A percentile compares a stretch with the other conserved stretches of the same genome.
Evolutionary conservation across 2,329 filamentous ascomycete genomes (phyloP).

Genomic region (Xylaria sp.): DNA sequence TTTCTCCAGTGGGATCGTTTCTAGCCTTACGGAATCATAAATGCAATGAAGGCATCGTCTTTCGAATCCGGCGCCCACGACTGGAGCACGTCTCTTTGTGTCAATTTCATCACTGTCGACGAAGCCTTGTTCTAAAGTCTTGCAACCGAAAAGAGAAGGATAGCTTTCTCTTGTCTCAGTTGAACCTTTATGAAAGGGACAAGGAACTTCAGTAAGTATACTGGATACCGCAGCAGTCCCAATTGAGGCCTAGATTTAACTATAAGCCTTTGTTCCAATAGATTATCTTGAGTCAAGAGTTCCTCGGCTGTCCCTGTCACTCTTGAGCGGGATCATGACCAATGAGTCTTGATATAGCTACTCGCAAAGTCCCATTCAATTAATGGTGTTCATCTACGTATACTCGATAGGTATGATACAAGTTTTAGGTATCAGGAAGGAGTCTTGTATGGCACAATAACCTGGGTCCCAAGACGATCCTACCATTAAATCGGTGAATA

Average conservation of each 20-base stretch:
- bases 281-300: neutral
- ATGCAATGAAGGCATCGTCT: neutral
- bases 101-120: neutral
- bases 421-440: constrained; percentile 13
- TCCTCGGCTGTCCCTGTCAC: neutral
- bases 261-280: too few relatives aligned
- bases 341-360: neutral
- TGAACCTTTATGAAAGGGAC: neutral
- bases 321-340: neutral
- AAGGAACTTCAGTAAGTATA: neutral
- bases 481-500: neutral
- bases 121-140: neutral
- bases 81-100: neutral
- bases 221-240: neutral
- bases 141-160: neutral
- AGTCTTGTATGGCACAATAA: neutral
- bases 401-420: neutral
- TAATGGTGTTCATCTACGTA: neutral
- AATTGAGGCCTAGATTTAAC: too few relatives aligned
- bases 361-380: neutral
- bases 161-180: neutral
- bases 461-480: neutral
- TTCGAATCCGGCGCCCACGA: neutral
- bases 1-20: neutral
- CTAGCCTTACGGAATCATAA: neutral